A percentile compares a stretch with the other conserved stretches of the same genome.
These are phyloP conservation scores for Chaetomiaceae sp. DNA, from an alignment of 2,329 filamentous ascomycete genomes.

Conservation along the genomic window DNA sequence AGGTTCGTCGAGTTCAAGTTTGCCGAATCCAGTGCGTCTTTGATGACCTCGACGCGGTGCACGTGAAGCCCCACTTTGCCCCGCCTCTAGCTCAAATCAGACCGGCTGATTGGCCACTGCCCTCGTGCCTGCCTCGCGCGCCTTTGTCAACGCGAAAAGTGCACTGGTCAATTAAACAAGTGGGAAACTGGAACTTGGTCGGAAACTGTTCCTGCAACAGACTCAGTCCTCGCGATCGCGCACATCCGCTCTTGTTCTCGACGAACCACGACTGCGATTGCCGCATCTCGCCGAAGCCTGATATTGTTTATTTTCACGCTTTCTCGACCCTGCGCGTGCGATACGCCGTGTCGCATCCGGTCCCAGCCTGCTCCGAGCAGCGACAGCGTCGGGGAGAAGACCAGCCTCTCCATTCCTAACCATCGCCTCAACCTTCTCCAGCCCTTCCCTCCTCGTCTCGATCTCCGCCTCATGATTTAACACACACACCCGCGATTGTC, in stretches of 20 bases:
- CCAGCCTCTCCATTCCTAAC: slow-evolving; percentile 6
- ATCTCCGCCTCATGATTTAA: slow-evolving; percentile 19
- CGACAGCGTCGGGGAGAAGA: background rate
- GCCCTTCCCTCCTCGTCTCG: background rate
- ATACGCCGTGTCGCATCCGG: slow-evolving; percentile 14
- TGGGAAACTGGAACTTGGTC: slow-evolving; percentile 1
- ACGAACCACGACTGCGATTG: slow-evolving; percentile 1
- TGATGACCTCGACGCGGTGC: slow-evolving; percentile 16
- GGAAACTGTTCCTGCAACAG: slow-evolving; percentile 2
- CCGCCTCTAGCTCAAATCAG: background rate
- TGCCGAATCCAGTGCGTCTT: background rate
- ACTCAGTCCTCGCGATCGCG: background rate
- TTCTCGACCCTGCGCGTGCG: background rate
- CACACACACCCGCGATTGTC: slow-evolving; percentile 10
- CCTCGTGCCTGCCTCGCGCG: slow-evolving; percentile 23
- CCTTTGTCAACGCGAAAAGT: slow-evolving; percentile 27
- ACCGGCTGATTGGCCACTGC: slow-evolving; percentile 18
- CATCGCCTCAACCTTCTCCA: background rate
- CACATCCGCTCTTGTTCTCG: background rate
- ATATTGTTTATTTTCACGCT: background rate
- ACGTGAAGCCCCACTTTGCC: slow-evolving; percentile 22
- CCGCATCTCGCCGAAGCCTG: background rate
- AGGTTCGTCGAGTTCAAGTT: background rate
- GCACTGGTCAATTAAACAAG: slow-evolving; percentile 28
- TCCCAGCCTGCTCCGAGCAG: slow-evolving; percentile 1